Evolutionary conservation across 75 land plant species (phyloP).

Genomic region (Cryptomeria japonica): DNA sequence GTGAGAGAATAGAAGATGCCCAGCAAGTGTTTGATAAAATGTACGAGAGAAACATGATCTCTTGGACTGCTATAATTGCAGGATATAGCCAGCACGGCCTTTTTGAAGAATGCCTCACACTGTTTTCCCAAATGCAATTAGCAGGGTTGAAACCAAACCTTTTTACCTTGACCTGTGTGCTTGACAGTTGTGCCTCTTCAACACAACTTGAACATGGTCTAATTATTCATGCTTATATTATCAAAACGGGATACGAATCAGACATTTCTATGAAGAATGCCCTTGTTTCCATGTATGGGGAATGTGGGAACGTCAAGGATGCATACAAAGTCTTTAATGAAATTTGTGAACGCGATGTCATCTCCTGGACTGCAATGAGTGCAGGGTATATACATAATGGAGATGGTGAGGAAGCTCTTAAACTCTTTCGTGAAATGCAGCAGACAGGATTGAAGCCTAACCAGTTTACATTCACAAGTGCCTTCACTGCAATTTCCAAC

Average conservation of each 20-base stretch:
- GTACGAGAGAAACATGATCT: conserved; percentile 47
- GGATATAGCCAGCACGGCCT: conserved; percentile 40
- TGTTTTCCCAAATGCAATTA: conserved; percentile 45
- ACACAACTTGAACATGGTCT: not conserved
- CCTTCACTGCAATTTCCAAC: conserved; percentile 20
- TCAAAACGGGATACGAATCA: conserved; percentile 5
- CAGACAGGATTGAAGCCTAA: conserved; percentile 20
- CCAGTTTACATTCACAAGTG: conserved; percentile 17
- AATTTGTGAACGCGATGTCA: conserved; percentile 13
- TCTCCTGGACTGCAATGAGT: conserved; percentile 23
- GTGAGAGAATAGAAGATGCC: conserved; percentile 36
- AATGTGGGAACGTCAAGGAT: conserved; percentile 7
- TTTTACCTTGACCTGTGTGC: not conserved
- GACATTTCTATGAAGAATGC: conserved; percentile 15
- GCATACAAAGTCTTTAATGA: conserved; percentile 9
- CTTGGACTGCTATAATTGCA: conserved; percentile 70
- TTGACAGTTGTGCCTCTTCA: conserved; percentile 7
- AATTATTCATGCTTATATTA: conserved; percentile 16
- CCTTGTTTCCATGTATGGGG: conserved; percentile 16
- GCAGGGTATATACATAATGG: conserved; percentile 15
- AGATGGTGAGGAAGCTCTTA: conserved; percentile 18
- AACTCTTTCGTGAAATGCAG: conserved; percentile 15
- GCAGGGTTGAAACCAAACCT: conserved; percentile 23
- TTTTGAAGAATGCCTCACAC: conserved; percentile 29
- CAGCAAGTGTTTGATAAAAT: conserved; percentile 48